Base-by-base conservation (phyloP, 192 early-diverging fungal genomes). In the Geranomyces michiganensis region DNA sequence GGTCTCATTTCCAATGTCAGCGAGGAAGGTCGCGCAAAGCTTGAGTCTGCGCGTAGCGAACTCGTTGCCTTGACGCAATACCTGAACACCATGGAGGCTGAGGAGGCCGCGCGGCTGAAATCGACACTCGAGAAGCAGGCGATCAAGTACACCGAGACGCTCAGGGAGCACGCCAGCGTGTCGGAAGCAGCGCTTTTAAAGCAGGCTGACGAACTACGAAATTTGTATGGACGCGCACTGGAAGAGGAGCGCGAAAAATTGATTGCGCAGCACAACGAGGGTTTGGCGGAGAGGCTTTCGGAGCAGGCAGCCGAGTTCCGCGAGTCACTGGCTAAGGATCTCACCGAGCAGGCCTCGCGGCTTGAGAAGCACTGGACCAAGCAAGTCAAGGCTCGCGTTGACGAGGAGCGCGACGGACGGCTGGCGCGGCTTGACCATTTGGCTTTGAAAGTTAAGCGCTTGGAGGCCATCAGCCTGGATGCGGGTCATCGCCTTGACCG, bases 341-440 rank as follows among this genome's bases (percentile, higher is more conserved):
- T 95, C 51, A 49, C 79, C 43, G 73, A 78, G 29, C 92, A 96
- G 75, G 85, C 85, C 43, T 81, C 84, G 58, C 82, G 90, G 45
- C 79, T 94, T 73, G 88, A 94, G 78, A 66, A 68, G 62, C 47
- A 59, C 44, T 98, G 92, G 85, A 80, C 89, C 59, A 81, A 87
- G 33, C 87, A 94, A 73, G 88, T 94, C 74, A 90, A 89, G 60
- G 78, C 80, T 22, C 80, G 89, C 32, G 90, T 98, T 30, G 96
- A 98, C 65, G 82, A 91, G 53, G 96, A 98, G 82, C 90, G 96
- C 64, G 88, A 87, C 22, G 93, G 93, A 17, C 91, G 96, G 19
- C 79, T 98, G 65, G 93, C 92, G 9, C 84, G 89, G 43, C 74
- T 98, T 48, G 93, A 96, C 75, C 86, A 91, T 58, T 86, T 98